Evolutionary conservation across 2,329 filamentous ascomycete genomes (phyloP).

Genomic region (Akanthomyces lecanii): DNA sequence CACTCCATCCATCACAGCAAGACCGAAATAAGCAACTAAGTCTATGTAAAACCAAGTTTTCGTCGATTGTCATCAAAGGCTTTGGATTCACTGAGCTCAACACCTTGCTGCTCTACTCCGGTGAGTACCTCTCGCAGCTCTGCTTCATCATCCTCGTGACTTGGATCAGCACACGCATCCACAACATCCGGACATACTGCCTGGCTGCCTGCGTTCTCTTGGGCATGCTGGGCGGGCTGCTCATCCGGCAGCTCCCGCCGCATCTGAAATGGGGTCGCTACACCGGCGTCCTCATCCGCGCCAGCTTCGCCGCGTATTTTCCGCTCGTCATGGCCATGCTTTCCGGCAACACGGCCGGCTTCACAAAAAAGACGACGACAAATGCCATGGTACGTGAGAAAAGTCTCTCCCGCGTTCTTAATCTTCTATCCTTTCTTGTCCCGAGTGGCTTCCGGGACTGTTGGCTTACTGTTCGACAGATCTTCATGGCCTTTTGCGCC

Average conservation of each 20-base stretch:
- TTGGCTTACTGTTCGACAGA: constrained; percentile 2
- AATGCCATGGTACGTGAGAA: constrained; percentile 43
- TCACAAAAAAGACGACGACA: constrained; percentile 56
- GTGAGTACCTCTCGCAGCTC: constrained; percentile 22
- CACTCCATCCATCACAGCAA: background rate
- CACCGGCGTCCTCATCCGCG: background rate
- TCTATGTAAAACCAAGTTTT: constrained; percentile 25
- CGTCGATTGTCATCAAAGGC: constrained; percentile 23
- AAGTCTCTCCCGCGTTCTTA: background rate
- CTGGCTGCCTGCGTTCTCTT: constrained; percentile 23
- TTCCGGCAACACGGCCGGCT: constrained; percentile 53
- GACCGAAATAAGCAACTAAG: constrained; percentile 10
- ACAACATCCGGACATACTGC: constrained; percentile 25
- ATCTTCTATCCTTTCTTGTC: background rate
- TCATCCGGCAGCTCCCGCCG: constrained; percentile 21
- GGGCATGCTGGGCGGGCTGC: constrained; percentile 21
- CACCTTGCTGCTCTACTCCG: constrained; percentile 21
- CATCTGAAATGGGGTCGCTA: constrained; percentile 8
- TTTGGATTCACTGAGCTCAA: constrained; percentile 23
- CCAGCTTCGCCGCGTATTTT: constrained; percentile 10
- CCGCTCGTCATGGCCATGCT: constrained; percentile 50
- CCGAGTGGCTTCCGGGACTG: background rate
- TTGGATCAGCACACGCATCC: constrained; percentile 22
- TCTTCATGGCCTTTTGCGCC: constrained; percentile 55
- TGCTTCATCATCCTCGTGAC: constrained; percentile 23